phyloP scores from a whole-genome alignment of 257 asterid genomes.

The Leonotis leonurus region DNA sequence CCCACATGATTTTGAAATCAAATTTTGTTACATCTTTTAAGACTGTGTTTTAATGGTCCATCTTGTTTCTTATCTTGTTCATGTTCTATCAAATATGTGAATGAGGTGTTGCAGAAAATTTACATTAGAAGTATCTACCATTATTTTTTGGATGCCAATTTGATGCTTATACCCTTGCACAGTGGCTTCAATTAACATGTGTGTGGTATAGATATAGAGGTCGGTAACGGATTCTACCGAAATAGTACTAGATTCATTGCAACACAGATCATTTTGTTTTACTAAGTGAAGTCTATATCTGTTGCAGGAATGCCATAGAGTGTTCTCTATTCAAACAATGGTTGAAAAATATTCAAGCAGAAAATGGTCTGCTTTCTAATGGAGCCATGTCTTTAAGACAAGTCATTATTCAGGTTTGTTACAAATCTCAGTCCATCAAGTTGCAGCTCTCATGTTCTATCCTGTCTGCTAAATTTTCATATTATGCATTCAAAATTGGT shows the following conservation, averaged over 20 bases:
- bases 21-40: not conserved
- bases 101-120: not conserved
- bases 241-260: not conserved
- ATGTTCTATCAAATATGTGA: not conserved
- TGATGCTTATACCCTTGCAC: slow-evolving; percentile 5
- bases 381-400: slow-evolving; percentile 59
- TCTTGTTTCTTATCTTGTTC: not conserved
- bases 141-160: not conserved
- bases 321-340: slow-evolving; percentile 73
- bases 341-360: slow-evolving; percentile 66
- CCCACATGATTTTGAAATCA: not conserved
- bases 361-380: slow-evolving; percentile 56
- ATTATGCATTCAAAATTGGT: not conserved
- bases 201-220: not conserved
- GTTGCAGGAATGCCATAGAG: slow-evolving; percentile 78
- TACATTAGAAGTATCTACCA: not conserved
- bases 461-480: not conserved
- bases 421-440: not conserved
- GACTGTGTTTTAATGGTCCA: not conserved
- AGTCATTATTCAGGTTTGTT: slow-evolving; percentile 74
- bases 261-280: not conserved
- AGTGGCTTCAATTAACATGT: not conserved
- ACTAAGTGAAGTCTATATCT: slow-evolving; percentile 1
- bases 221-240: not conserved
- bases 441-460: not conserved